phyloP scores from a whole-genome alignment of 202 grass and related monocot species.

The Setaria viridis region DNA sequence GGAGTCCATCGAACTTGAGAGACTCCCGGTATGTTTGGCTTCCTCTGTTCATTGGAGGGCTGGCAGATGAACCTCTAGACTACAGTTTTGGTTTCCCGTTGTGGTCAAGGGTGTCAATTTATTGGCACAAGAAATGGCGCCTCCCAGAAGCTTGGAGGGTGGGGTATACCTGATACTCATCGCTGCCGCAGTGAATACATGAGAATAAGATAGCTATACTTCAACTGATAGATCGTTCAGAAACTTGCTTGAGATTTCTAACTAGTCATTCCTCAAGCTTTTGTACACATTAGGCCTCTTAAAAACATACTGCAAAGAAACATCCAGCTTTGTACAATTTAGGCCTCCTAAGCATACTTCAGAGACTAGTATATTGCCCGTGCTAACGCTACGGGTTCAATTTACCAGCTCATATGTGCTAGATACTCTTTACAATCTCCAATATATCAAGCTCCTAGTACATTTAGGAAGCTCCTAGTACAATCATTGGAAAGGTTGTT shows the following conservation, averaged over 20 bases:
- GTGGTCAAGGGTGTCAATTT: conserved; percentile 87
- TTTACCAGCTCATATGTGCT: too few species aligned
- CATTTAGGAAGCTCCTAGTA: too few species aligned
- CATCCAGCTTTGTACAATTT: too few species aligned
- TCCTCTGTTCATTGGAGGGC: conserved; percentile 66
- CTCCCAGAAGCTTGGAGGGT: conserved; percentile 68
- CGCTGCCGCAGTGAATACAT: neutral
- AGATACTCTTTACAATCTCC: too few species aligned
- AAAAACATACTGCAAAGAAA: conserved; percentile 28
- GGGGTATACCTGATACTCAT: conserved; percentile 20
- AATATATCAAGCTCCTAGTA: too few species aligned
- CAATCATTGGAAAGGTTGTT: too few species aligned
- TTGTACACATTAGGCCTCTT: conserved; percentile 25
- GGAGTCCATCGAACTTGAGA: conserved; percentile 74
- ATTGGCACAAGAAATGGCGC: conserved; percentile 81
- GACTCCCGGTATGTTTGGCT: conserved; percentile 88
- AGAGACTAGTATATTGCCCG: too few species aligned
- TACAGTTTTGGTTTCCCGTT: conserved; percentile 74
- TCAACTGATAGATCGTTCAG: conserved; percentile 13
- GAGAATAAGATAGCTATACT: conserved; percentile 3
- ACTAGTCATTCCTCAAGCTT: neutral
- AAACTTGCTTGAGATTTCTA: conserved; percentile 26
- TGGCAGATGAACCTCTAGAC: conserved; percentile 73
- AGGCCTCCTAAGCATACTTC: conserved; percentile 33
- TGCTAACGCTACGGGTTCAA: too few species aligned